Conservation (phyloP, 2,329 filamentous ascomycete species). For the Scopulariopsis brevicaulis region DNA sequence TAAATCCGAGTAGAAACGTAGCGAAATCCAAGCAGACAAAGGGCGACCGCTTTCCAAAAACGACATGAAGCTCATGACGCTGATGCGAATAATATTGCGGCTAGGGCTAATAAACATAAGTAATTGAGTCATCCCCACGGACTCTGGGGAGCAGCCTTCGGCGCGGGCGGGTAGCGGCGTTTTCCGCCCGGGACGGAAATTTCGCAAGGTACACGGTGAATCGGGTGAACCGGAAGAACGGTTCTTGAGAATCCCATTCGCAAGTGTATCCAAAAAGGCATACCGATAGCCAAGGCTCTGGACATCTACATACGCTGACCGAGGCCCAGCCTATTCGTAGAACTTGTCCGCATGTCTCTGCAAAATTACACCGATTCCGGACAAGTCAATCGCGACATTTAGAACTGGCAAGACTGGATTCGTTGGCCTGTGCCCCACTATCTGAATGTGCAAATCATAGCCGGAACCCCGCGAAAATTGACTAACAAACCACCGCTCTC, state of each 20-base stretch:
- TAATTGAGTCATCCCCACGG: not conserved
- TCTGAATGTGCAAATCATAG: conserved; percentile 1
- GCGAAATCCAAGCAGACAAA: too few relatives aligned
- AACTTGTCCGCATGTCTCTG: not conserved
- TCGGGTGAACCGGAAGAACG: not conserved
- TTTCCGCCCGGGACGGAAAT: not conserved
- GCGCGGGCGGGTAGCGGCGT: not conserved
- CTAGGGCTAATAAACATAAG: not conserved
- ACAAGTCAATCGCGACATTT: not conserved
- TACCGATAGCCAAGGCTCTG: too few relatives aligned
- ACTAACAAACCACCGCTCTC: not conserved
- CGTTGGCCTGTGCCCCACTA: conserved; percentile 1
- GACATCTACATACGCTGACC: not conserved
- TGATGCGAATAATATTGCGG: too few relatives aligned
- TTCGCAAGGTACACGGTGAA: not conserved
- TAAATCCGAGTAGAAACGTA: too few relatives aligned
- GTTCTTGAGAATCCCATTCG: too few relatives aligned
- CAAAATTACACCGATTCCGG: not conserved
- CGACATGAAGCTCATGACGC: too few relatives aligned
- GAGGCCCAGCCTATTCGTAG: not conserved
- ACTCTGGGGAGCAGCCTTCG: not conserved
- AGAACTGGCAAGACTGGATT: not conserved
- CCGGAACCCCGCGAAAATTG: conserved; percentile 5
- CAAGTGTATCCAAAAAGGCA: too few relatives aligned
- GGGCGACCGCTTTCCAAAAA: too few relatives aligned